A percentile compares a stretch with the other conserved stretches of the same genome.
These are phyloP conservation scores for Cotoneaster glaucophyllus DNA, from an alignment of 306 rosid genomes.

Conservation along the genomic window DNA sequence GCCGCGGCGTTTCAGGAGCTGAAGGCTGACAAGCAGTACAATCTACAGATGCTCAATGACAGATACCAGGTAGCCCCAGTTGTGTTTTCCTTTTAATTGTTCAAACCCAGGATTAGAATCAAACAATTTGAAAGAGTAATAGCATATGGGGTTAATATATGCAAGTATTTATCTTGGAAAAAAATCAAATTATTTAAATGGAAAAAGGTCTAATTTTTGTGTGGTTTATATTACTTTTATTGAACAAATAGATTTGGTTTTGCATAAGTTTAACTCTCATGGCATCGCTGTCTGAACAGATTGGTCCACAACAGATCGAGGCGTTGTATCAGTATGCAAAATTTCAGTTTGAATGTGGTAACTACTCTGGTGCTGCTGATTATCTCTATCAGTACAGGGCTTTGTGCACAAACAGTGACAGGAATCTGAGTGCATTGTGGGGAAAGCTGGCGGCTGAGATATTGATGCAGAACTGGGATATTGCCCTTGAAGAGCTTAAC, in stretches of 20 bases:
- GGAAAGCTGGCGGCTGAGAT: constrained; percentile 97
- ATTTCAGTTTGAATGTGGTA: constrained; percentile 95
- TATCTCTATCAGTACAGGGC: constrained; percentile 92
- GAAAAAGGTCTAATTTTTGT: not conserved
- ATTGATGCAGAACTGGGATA: constrained; percentile 97
- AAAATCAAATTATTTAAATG: not conserved
- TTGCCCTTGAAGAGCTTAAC: constrained; percentile 91
- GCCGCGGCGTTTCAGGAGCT: constrained; percentile 77
- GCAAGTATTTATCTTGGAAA: not conserved
- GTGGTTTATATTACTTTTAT: not conserved
- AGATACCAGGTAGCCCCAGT: constrained; percentile 60
- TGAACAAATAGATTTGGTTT: not conserved
- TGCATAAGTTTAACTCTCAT: not conserved
- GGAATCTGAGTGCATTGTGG: constrained; percentile 92
- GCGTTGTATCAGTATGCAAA: constrained; percentile 95
- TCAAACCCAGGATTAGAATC: not conserved
- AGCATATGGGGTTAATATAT: not conserved
- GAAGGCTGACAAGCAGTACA: constrained; percentile 77
- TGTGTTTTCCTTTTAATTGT: not conserved
- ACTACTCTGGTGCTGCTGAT: constrained; percentile 98
- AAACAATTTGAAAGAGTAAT: not conserved
- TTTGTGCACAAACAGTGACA: constrained; percentile 82
- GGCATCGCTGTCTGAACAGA: constrained; percentile 35
- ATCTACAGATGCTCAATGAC: constrained; percentile 87
- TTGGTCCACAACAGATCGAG: constrained; percentile 82